phyloP scores from a whole-genome alignment of 2,329 filamentous ascomycete genomes.

The Fusarium sp. region DNA sequence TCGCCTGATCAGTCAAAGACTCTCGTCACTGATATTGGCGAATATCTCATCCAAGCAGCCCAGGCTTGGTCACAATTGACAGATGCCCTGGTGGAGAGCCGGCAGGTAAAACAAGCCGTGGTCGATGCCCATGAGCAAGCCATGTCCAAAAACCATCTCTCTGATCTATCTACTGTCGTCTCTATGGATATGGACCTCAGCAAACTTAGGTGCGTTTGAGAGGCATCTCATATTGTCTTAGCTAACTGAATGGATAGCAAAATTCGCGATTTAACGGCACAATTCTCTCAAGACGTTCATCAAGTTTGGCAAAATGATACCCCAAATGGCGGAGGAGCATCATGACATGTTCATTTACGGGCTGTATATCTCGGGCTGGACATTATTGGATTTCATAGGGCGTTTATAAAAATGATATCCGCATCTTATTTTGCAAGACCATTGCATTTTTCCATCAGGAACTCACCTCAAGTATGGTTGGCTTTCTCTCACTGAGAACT shows the following conservation, averaged over 20 bases:
- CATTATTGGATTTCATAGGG: conserved; percentile 1
- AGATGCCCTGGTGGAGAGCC: conserved; percentile 49
- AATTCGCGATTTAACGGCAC: conserved; percentile 39
- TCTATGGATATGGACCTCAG: conserved; percentile 49
- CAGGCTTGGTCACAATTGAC: conserved; percentile 51
- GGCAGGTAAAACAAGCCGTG: conserved; percentile 49
- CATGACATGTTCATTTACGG: conserved; percentile 1
- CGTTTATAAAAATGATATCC: conserved; percentile 33
- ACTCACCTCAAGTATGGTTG: background rate
- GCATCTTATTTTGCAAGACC: background rate
- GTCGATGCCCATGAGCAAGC: conserved; percentile 49
- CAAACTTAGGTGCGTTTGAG: conserved; percentile 30
- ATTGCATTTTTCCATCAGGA: background rate
- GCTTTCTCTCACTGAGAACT: background rate
- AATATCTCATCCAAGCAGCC: conserved; percentile 52
- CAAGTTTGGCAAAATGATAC: conserved; percentile 30
- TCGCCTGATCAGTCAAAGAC: conserved; percentile 35
- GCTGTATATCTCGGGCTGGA: background rate
- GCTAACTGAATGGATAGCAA: conserved; percentile 19
- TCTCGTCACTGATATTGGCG: conserved; percentile 52
- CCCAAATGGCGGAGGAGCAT: background rate
- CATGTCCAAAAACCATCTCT: conserved; percentile 41
- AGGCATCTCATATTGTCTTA: too few relatives aligned
- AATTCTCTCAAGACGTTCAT: conserved; percentile 38
- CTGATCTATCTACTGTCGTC: conserved; percentile 49